Base-by-base conservation (phyloP, 2,329 filamentous ascomycete species). In the Fusarium sp. region DNA sequence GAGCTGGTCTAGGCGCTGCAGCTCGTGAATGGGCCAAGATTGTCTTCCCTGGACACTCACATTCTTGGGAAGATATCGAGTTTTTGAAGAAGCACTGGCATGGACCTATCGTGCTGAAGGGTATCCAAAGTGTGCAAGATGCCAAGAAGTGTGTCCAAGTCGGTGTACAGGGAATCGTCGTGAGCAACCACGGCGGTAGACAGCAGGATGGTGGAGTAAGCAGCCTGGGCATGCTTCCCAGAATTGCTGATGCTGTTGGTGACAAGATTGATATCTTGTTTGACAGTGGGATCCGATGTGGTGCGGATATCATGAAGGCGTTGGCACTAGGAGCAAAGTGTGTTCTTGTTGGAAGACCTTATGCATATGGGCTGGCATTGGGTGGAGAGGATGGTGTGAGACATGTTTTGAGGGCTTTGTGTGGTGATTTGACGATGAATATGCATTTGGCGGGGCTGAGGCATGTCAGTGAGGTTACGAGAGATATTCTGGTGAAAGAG, bases 11-110 rank as follows among this genome's bases (percentile, higher is more conserved):
- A 16, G 61, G 66, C 4, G 32, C 25, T 4, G 66, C 61, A 1
- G 67, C 66, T 4, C 53, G 62, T 8, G 66, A 70, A 50, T 70
- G 67, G 66, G 61, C 66, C n/a, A 70, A 70, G 30, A 67, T 69
- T 16, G 53, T 69, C 1, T 69, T 69, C 9, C 66, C 67, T 0
- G 61, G 66, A 2, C 66, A 70, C 30, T 67, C 66, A 0, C 67
- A 67, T 49, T 54, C 56, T 1, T 70, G 66, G 61, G 66, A 69
- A 4, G 66, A 69, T 8, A 2, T 70, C 4, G 50, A 67, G 1
- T 70, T 69, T 9, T 9, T 69, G 0, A 69, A 69, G 28, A 49
- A 70, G 23, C 45, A 69, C 8, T 69, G 67, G 66, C 54, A 70
- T 7, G 62, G 62, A 0, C 66, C 57, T 1, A 69, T 70, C 3